Evolutionary conservation across 495 filamentous ascomycete species (phyloP).

Genomic region (Aspergillus ellipticus): DNA sequence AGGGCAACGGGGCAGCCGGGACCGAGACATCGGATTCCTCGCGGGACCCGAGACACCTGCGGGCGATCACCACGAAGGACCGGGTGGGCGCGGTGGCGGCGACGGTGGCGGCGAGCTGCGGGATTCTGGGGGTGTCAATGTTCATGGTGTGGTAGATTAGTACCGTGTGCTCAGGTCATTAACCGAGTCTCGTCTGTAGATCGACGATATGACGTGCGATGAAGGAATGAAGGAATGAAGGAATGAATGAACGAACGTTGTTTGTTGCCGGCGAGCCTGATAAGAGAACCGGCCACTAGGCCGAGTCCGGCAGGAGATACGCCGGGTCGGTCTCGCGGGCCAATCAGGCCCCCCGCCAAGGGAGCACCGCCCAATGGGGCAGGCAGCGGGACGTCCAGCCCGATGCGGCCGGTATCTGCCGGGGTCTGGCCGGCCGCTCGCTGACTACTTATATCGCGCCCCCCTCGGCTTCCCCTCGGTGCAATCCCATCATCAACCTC

Average conservation of each 20-base stretch:
- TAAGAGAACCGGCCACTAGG: not conserved
- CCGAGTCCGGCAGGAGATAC: not conserved
- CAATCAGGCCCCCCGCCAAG: not conserved
- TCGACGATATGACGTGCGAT: too few relatives aligned
- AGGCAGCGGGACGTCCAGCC: not conserved
- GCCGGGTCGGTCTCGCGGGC: not conserved
- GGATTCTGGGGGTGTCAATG: not conserved
- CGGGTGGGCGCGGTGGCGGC: constrained; percentile 58
- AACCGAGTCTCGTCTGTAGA: too few relatives aligned
- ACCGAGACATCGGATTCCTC: not conserved
- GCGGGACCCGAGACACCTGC: constrained; percentile 7
- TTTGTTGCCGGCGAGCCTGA: not conserved
- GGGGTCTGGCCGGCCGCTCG: not conserved
- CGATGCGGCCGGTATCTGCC: not conserved
- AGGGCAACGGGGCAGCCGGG: constrained; percentile 61
- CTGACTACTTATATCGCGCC: too few relatives aligned
- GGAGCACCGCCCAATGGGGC: too few relatives aligned
- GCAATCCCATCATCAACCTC: not conserved
- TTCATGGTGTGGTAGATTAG: not conserved
- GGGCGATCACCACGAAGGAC: constrained; percentile 46
- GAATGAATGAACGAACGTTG: too few relatives aligned
- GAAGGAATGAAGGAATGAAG: not conserved
- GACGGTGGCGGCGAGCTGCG: constrained; percentile 43
- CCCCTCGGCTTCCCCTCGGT: too few relatives aligned
- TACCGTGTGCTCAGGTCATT: too few relatives aligned